A percentile compares a stretch with the other conserved stretches of the same genome.
Conservation (phyloP, 306 rosid genomes). For the Dryas octopetala region DNA sequence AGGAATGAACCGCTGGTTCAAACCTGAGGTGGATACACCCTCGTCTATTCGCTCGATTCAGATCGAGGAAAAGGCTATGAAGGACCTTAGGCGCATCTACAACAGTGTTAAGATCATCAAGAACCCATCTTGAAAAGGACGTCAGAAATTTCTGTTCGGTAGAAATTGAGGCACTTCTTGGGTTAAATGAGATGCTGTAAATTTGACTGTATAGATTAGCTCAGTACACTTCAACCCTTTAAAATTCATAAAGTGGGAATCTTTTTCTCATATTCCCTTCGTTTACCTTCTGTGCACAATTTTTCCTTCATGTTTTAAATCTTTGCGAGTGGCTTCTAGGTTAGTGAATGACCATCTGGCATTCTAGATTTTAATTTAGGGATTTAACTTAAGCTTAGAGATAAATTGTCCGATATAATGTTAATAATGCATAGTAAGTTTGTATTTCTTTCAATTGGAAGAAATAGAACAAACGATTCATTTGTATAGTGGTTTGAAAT, state of each 20-base stretch:
- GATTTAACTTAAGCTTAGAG: neutral
- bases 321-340: neutral
- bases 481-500: too few relatives aligned
- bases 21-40: conserved; percentile 75
- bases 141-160: conserved; percentile 23
- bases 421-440: neutral
- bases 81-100: conserved; percentile 95
- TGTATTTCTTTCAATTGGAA: neutral
- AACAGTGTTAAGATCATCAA: conserved; percentile 76
- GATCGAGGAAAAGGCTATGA: conserved; percentile 95
- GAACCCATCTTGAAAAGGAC: conserved; percentile 40
- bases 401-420: neutral
- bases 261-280: neutral
- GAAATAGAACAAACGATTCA: neutral
- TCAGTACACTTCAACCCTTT: conserved; percentile 23
- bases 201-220: conserved; percentile 44
- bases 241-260: neutral
- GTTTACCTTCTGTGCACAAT: neutral
- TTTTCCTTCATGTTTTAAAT: neutral
- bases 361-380: neutral
- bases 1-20: conserved; percentile 84
- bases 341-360: neutral
- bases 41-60: conserved; percentile 92
- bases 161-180: conserved; percentile 17
- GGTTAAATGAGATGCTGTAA: conserved; percentile 25